Conservation (phyloP, 345 rosid species). For the Cardamine resedifolia region DNA sequence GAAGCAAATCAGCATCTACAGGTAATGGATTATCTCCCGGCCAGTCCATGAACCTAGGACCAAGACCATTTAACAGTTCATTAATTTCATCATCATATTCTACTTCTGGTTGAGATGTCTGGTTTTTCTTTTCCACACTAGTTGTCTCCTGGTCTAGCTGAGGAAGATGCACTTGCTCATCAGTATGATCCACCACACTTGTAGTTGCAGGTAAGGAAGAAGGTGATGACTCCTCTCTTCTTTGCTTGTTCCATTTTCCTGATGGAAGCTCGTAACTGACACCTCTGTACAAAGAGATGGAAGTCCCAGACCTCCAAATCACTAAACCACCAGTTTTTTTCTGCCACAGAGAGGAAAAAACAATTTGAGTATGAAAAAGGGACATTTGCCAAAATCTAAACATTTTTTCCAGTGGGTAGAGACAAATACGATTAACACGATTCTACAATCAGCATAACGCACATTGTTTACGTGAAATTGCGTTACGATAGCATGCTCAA, state of each 20-base stretch:
- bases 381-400: neutral
- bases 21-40: constrained; percentile 74
- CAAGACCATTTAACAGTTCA: constrained; percentile 66
- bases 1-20: constrained; percentile 91
- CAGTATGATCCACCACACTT: constrained; percentile 23
- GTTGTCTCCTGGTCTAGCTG: constrained; percentile 32
- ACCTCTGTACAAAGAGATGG: constrained; percentile 83
- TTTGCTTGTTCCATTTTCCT: constrained; percentile 51
- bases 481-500: neutral
- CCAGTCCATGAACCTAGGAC: constrained; percentile 88
- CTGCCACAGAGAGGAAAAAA: constrained; percentile 41
- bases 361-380: neutral
- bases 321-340: constrained; percentile 94
- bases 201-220: constrained; percentile 37
- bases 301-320: constrained; percentile 91
- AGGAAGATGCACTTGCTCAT: constrained; percentile 36
- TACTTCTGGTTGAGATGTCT: constrained; percentile 38
- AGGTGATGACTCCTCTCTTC: constrained; percentile 43
- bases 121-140: constrained; percentile 36
- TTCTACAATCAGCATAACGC: neutral
- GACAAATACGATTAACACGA: neutral
- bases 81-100: constrained; percentile 74
- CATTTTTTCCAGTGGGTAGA: neutral
- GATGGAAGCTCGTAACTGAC: constrained; percentile 76
- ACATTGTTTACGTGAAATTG: neutral